Conservation (phyloP, 2,329 filamentous ascomycete species). For the Aureobasidium sp. region DNA sequence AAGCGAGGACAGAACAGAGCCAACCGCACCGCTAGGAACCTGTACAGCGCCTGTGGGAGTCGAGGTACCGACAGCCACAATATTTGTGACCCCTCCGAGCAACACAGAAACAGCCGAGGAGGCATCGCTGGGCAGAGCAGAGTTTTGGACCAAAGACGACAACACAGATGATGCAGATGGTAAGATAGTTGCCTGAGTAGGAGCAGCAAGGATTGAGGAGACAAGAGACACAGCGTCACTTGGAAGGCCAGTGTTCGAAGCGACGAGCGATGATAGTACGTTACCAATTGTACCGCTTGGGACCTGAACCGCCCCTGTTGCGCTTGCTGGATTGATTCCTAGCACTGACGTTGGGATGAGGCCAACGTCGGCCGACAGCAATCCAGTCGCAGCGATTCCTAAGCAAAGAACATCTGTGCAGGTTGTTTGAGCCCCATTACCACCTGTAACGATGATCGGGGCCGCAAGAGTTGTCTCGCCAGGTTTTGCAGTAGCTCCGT, state of each 20-base stretch:
- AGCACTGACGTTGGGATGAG: neutral
- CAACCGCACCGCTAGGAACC: neutral
- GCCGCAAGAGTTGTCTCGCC: neutral
- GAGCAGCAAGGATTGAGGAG: neutral
- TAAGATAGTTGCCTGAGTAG: neutral
- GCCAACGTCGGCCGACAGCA: neutral
- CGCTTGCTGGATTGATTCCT: neutral
- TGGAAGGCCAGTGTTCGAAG: neutral
- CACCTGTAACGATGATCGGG: neutral
- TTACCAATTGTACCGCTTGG: neutral
- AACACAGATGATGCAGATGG: neutral
- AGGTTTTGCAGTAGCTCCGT: neutral
- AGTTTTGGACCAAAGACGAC: neutral
- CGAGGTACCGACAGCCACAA: neutral
- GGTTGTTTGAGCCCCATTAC: neutral
- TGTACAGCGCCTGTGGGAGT: neutral
- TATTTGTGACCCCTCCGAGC: neutral
- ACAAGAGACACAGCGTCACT: neutral
- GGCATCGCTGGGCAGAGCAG: neutral
- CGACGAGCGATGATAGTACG: neutral
- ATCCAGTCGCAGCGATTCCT: neutral
- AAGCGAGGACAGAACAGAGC: neutral
- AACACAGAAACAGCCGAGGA: neutral
- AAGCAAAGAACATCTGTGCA: constrained; percentile 8
- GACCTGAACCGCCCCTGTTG: neutral